These are phyloP conservation scores for Ceratocystis destructans DNA, from an alignment of 2,329 filamentous ascomycete species.

Conservation along the genomic window DNA sequence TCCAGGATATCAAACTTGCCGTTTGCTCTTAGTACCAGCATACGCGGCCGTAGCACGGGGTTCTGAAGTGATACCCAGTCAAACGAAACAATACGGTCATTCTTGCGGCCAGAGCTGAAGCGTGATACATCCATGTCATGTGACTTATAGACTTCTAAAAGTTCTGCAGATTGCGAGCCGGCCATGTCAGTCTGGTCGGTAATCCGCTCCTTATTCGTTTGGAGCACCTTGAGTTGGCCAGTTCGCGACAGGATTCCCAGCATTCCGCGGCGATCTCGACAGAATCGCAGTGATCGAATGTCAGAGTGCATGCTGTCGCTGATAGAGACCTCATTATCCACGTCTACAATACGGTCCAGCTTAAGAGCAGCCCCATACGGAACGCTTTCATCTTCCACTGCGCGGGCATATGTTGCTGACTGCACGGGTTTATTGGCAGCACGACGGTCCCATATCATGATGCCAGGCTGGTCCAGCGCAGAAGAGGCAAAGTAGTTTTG, in stretches of 20 bases:
- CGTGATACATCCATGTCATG: constrained; percentile 49
- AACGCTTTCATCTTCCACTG: constrained; percentile 46
- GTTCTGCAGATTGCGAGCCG: constrained; percentile 33
- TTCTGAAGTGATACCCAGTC: constrained; percentile 51
- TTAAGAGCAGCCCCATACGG: constrained; percentile 50
- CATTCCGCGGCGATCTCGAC: constrained; percentile 46
- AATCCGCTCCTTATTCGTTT: constrained; percentile 42
- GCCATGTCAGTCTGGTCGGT: constrained; percentile 21
- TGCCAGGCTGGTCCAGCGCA: constrained; percentile 56
- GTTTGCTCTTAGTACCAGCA: constrained; percentile 46
- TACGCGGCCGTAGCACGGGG: constrained; percentile 41
- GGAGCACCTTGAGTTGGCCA: constrained; percentile 48
- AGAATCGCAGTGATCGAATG: constrained; percentile 49
- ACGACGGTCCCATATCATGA: constrained; percentile 68
- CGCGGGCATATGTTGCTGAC: constrained; percentile 41
- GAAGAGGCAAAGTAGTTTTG: constrained; percentile 77
- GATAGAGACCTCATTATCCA: constrained; percentile 36
- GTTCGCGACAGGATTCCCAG: constrained; percentile 48
- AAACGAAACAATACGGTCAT: constrained; percentile 52
- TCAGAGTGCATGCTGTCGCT: constrained; percentile 45
- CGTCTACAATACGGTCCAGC: constrained; percentile 43
- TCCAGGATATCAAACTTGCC: constrained; percentile 49
- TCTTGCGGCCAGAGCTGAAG: constrained; percentile 36
- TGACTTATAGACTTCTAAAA: constrained; percentile 45
- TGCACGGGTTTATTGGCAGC: constrained; percentile 40